Percentiles rank a stretch among this genome's conserved stretches.
Evolutionary conservation across 176 grass and related monocot species (phyloP).

Genomic region (Neostapfia colusana): DNA sequence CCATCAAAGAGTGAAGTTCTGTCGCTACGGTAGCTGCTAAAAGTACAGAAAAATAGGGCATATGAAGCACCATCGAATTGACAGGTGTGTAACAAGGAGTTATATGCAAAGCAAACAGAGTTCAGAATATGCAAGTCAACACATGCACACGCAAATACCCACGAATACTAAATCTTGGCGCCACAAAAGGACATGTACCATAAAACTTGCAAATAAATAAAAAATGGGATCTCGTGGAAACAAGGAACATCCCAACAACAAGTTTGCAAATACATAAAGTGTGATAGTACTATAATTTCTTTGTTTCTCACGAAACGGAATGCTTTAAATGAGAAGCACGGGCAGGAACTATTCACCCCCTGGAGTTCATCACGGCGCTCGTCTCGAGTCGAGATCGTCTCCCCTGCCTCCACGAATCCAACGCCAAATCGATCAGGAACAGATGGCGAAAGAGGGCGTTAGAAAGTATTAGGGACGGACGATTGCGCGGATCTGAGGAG

Average conservation of each 20-base stretch:
- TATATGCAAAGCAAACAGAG: not conserved
- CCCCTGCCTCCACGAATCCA: constrained; percentile 31
- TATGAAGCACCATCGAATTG: not conserved
- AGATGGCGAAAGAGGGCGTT: not conserved
- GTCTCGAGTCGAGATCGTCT: not conserved
- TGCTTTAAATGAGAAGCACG: not conserved
- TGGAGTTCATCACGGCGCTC: constrained; percentile 67
- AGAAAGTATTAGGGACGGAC: not conserved
- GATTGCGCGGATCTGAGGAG: not conserved
- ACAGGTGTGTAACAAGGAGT: not conserved
- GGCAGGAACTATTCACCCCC: constrained; percentile 51
- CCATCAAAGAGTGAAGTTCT: constrained; percentile 86
- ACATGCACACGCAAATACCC: not conserved
- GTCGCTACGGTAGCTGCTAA: constrained; percentile 51
- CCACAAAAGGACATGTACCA: not conserved
- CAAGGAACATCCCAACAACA: too few relatives aligned
- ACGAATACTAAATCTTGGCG: not conserved
- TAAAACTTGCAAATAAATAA: not conserved
- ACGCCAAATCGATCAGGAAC: constrained; percentile 22
- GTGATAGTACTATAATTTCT: not conserved
- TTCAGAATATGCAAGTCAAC: not conserved
- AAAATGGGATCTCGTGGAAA: not conserved
- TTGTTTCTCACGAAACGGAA: not conserved
- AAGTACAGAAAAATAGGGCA: constrained; percentile 5
- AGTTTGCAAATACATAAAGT: not conserved